Evolutionary conservation across 768 basidiomycete species (phyloP), one percentile per base, ranked within the genome.

Genomic region (Amanita brunnescens): DNA sequence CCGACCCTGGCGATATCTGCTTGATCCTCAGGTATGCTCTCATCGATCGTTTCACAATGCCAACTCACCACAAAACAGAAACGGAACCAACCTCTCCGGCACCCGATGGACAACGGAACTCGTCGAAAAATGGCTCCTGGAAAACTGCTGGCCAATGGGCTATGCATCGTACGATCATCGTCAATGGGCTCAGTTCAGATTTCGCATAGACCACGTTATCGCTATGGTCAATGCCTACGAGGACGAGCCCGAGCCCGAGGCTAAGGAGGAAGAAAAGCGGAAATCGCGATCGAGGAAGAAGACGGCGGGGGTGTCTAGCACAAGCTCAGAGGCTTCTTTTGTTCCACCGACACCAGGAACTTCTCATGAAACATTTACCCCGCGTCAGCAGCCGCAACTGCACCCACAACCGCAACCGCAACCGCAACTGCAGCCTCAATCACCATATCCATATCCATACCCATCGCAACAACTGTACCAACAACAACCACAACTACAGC

Each of bases 1-100:
- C 76, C 54, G 85, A 87, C 62, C 76, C 81, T 1, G 70, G 62
- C 1, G 85, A 87, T 62, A 83, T 86, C 52, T 80, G 79, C 42
- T 68, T 81, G n/a, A 70, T 86, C 38, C 71, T 87, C n/a, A 73
- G 75, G 62, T 79, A 70, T 58, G 80, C 39, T 26, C 23, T 44
- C 2, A 20, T 26, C 18, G 41, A n/a, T 43, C 30, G 38, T 33
- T 24, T 32, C 54, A n/a, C 8, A 47, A 26, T 30, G 6, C 10
- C 13, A 16, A 41, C 20, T 14, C n/a, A 23, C 34, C 39, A 0
- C 5, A 18, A 8, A n/a, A 13, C 49, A 78, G 77, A 49, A 77
- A 81, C 52, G 83, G 83, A 1, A 76, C 74, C 1, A 66, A 68
- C 35, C 63, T 78, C 41, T 77, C 77, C 13, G 69, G 72, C 7